Conservation (phyloP, 1,284 basidiomycete genomes). For the Dichomitus squalens region DNA sequence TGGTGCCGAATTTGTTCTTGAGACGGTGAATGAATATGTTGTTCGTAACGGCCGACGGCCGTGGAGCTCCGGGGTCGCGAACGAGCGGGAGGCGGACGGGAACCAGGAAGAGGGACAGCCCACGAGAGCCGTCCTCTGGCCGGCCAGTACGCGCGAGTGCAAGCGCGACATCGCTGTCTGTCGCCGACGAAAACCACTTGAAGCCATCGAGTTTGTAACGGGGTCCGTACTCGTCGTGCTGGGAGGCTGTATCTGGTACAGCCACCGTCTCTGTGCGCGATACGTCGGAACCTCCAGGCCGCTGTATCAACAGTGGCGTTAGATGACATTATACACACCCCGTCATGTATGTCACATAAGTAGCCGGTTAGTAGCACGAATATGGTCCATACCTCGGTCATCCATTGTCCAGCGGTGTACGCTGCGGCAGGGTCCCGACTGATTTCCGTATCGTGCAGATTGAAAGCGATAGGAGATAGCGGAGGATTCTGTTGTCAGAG, state of each 20-base stretch:
- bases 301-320: slow-evolving; percentile 41
- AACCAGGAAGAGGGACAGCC: slow-evolving; percentile 73
- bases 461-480: neutral
- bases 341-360: neutral
- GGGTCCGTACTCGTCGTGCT: slow-evolving; percentile 44
- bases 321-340: slow-evolving; percentile 7
- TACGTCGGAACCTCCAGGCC: slow-evolving; percentile 78
- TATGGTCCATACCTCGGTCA: slow-evolving; percentile 64
- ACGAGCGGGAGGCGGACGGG: slow-evolving; percentile 61
- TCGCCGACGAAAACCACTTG: slow-evolving; percentile 87
- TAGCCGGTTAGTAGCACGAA: neutral
- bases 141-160: slow-evolving; percentile 73
- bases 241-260: slow-evolving; percentile 33
- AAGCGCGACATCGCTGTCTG: slow-evolving; percentile 72
- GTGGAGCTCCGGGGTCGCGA: slow-evolving; percentile 38
- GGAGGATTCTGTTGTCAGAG: neutral
- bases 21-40: slow-evolving; percentile 73
- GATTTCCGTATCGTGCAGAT: neutral
- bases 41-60: slow-evolving; percentile 58
- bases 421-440: slow-evolving; percentile 65
- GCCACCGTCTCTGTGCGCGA: slow-evolving; percentile 76
- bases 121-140: slow-evolving; percentile 53
- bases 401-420: slow-evolving; percentile 83
- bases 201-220: slow-evolving; percentile 66
- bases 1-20: slow-evolving; percentile 82